Evolutionary conservation across 768 basidiomycete genomes (phyloP).

Genomic region (Podaxis sp.): DNA sequence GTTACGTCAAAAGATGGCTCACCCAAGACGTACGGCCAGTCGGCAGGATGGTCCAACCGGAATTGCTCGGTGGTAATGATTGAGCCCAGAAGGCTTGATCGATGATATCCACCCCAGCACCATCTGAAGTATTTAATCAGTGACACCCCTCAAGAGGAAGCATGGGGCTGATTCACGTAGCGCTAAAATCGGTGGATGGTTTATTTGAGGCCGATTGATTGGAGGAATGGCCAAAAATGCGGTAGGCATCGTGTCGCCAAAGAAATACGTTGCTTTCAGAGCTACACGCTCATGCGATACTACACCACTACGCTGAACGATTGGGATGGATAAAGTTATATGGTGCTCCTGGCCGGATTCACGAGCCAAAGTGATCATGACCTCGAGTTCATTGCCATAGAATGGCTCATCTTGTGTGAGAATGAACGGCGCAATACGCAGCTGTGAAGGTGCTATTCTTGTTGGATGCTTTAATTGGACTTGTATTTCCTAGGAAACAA

Average conservation of each 20-base stretch:
- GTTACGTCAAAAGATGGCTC: conserved; percentile 3
- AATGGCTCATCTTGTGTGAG: conserved; percentile 36
- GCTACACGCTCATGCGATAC: conserved; percentile 25
- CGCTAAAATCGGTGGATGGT: conserved; percentile 55
- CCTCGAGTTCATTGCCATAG: conserved; percentile 24
- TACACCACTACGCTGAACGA: conserved; percentile 47
- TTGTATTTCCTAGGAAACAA: conserved; percentile 23
- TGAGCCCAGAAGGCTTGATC: conserved; percentile 56
- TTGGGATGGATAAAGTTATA: conserved; percentile 37
- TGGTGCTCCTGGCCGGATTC: conserved; percentile 10
- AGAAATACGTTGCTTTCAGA: conserved; percentile 61
- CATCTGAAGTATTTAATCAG: conserved; percentile 47
- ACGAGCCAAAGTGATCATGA: conserved; percentile 40
- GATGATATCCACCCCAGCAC: conserved; percentile 80
- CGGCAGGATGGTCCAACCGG: conserved; percentile 78
- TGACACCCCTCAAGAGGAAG: conserved; percentile 1
- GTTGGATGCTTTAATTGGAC: conserved; percentile 27
- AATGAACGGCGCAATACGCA: conserved; percentile 49
- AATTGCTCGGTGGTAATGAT: conserved; percentile 54
- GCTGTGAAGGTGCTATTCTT: conserved; percentile 61
- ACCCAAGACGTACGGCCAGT: conserved; percentile 87
- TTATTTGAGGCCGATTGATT: conserved; percentile 19
- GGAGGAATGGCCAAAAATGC: conserved; percentile 62
- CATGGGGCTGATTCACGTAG: conserved; percentile 47
- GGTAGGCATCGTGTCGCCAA: conserved; percentile 51